These are phyloP conservation scores for Lipomyces yamadae DNA, from an alignment of 805 yeast genomes.

Conservation along the genomic window DNA sequence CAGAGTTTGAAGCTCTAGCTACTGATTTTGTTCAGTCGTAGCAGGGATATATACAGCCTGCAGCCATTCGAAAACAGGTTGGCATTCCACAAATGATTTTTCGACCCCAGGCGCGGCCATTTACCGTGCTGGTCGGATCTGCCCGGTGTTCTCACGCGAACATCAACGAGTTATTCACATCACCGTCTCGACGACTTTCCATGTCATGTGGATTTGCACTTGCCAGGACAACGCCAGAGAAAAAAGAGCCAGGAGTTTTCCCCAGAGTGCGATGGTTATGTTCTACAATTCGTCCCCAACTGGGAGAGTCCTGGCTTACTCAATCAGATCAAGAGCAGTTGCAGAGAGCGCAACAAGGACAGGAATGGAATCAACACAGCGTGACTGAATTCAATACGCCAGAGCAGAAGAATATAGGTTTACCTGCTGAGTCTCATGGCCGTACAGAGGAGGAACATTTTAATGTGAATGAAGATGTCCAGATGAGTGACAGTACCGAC, in stretches of 20 bases:
- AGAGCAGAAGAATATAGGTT: not conserved
- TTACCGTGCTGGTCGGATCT: not conserved
- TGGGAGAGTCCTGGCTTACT: not conserved
- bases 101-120: not conserved
- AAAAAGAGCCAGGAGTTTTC: not conserved
- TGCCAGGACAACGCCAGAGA: not conserved
- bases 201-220: not conserved
- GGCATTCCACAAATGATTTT: not conserved
- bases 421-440: not conserved
- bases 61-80: not conserved
- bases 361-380: not conserved
- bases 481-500: not conserved
- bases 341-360: not conserved
- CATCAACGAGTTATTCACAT: not conserved
- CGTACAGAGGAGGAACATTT: not conserved
- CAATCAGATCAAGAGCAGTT: constrained; percentile 1
- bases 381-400: not conserved
- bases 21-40: not conserved
- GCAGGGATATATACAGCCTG: not conserved
- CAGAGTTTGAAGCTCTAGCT: no score
- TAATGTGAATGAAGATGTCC: constrained; percentile 6
- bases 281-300: not conserved
- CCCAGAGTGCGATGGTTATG: not conserved
- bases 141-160: not conserved
- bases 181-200: not conserved